Conservation (phyloP, 2,329 filamentous ascomycete species). For the Pezicula radicicola region DNA sequence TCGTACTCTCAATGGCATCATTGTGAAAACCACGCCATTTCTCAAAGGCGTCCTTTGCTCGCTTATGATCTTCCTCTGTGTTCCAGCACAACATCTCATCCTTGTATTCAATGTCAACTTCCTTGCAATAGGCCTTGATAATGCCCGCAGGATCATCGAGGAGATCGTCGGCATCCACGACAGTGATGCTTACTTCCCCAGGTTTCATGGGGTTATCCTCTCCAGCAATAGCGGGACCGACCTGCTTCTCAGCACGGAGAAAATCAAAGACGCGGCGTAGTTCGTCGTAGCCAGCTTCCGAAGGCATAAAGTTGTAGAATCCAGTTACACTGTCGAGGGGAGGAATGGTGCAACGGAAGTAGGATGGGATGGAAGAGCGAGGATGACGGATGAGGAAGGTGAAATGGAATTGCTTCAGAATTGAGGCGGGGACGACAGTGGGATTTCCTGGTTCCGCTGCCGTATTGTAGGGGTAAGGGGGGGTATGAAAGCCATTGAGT, state of each 20-base stretch:
- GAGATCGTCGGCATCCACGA: conserved; percentile 91
- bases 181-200: conserved; percentile 64
- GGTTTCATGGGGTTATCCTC: conserved; percentile 20
- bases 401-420: conserved; percentile 83
- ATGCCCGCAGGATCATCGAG: conserved; percentile 78
- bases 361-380: conserved; percentile 86
- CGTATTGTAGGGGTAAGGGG: conserved; percentile 57
- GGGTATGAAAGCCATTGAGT: conserved; percentile 21
- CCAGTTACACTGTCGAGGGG: conserved; percentile 80
- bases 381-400: conserved; percentile 97
- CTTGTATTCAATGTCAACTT: conserved; percentile 73
- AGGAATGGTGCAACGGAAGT: conserved; percentile 90
- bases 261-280: conserved; percentile 86
- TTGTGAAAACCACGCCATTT: conserved; percentile 98
- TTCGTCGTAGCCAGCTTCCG: conserved; percentile 88
- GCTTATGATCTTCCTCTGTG: conserved; percentile 64
- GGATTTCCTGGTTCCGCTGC: conserved; percentile 69
- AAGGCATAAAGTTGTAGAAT: conserved; percentile 82
- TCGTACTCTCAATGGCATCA: conserved; percentile 81
- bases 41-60: conserved; percentile 76
- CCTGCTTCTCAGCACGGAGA: conserved; percentile 62
- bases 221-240: conserved; percentile 66
- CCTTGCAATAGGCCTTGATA: conserved; percentile 76
- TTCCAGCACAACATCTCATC: conserved; percentile 84
- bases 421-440: conserved; percentile 73